These are phyloP conservation scores for Pyrenophora graminea DNA, from an alignment of 2,329 filamentous ascomycete genomes.

Conservation along the genomic window DNA sequence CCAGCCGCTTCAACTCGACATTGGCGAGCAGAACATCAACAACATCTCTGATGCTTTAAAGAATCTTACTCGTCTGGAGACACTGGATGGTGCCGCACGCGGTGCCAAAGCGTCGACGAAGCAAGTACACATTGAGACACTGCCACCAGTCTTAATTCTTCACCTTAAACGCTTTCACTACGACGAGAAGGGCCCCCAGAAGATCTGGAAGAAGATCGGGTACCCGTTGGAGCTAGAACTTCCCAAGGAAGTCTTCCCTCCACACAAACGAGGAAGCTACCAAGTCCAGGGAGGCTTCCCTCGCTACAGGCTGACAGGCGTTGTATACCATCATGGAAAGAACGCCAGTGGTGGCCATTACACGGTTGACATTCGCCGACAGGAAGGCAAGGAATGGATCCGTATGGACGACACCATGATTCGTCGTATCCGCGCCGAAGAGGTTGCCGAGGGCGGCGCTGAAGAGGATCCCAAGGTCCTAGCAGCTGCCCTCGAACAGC, in stretches of 20 bases:
- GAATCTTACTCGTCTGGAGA: slow-evolving; percentile 80
- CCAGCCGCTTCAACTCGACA: slow-evolving; percentile 92
- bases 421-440: slow-evolving; percentile 79
- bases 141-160: slow-evolving; percentile 89
- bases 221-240: slow-evolving; percentile 95
- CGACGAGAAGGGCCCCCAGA: slow-evolving; percentile 85
- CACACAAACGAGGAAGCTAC: slow-evolving; percentile 70
- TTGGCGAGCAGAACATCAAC: slow-evolving; percentile 81
- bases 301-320: slow-evolving; percentile 82
- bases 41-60: slow-evolving; percentile 92
- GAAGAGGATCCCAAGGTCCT: slow-evolving; percentile 77
- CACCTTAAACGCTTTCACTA: slow-evolving; percentile 98
- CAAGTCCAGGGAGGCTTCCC: slow-evolving; percentile 71
- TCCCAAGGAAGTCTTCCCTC: slow-evolving; percentile 84
- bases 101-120: slow-evolving; percentile 83
- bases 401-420: slow-evolving; percentile 93
- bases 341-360: slow-evolving; percentile 96
- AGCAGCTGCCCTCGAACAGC: slow-evolving; percentile 66
- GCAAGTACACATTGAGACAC: slow-evolving; percentile 89
- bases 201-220: slow-evolving; percentile 98
- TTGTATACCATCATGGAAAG: slow-evolving; percentile 97
- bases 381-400: slow-evolving; percentile 95
- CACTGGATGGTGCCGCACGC: slow-evolving; percentile 76
- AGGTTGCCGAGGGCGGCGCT: slow-evolving; percentile 82
- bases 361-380: slow-evolving; percentile 92